These are phyloP conservation scores for Fusarium nygamai DNA, from an alignment of 2,329 filamentous ascomycete genomes.

Conservation along the genomic window DNA sequence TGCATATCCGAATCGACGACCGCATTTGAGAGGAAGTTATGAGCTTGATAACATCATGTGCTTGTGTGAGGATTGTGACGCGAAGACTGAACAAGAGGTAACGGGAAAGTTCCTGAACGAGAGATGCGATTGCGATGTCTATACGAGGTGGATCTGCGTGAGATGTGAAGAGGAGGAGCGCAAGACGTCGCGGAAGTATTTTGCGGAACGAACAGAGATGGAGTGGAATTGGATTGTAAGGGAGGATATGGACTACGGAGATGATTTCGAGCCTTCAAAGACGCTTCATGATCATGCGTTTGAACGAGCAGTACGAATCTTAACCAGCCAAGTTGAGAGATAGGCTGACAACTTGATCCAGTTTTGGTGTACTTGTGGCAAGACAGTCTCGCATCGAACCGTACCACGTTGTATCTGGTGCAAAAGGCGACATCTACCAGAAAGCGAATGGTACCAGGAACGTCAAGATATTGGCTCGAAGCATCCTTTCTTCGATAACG, in stretches of 20 bases:
- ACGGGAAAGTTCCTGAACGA: background rate
- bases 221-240: background rate
- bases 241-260: background rate
- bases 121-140: conserved; percentile 27
- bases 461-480: background rate
- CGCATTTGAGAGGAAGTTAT: background rate
- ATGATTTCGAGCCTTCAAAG: conserved; percentile 18
- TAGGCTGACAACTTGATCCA: background rate
- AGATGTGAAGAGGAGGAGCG: background rate
- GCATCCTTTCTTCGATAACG: conserved; percentile 29
- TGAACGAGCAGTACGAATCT: background rate
- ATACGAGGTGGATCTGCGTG: conserved; percentile 19
- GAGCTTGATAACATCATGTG: conserved; percentile 19
- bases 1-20: background rate
- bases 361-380: conserved; percentile 32
- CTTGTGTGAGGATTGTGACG: conserved; percentile 17
- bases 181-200: background rate
- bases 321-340: rapidly evolving
- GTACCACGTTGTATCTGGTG: conserved; percentile 25
- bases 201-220: background rate
- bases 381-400: background rate
- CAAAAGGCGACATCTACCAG: conserved; percentile 18
- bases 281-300: background rate
- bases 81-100: background rate
- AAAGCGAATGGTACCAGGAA: conserved; percentile 13